Evolutionary conservation across 805 yeast genomes (phyloP), one percentile per base, ranked within the genome.

Genomic region (Kregervanrija pseudodelftensis): DNA sequence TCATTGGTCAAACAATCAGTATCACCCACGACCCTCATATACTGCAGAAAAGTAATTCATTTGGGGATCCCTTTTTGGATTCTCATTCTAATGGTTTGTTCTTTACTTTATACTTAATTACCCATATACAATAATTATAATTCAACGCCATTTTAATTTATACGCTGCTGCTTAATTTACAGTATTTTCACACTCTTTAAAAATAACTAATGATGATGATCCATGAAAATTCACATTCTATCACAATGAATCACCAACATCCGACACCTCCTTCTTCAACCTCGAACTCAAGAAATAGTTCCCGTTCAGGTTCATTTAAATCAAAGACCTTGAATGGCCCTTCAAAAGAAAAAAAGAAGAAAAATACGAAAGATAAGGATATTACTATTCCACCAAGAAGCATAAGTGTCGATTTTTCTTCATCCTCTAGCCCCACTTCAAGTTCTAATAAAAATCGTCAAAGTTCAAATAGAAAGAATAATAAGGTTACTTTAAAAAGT

Each of bases 311-410:
- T 28, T 34, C 34, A 28, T 30, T 11, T 14, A 42, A 9, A 13
- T 11, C 13, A 17, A 34, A 11, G 22, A 15, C n/a, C 9, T 31
- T 13, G 30, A 40, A 76, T 79, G 59, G 65, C 74, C 41, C 65
- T 82, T 9, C 9, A 2, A 14, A 15, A 14, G 42, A 36, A 33
- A 67, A 79, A 35, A 77, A 79, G 45, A 54, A 51, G 36, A 61
- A 59, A 46, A 58, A 9, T 4, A 15, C 34, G 11, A 56, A 30
- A 44, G 44, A 17, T 49, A 22, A 22, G 7, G 28, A 46, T 11
- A 51, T 58, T 30, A 49, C 49, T 40, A 58, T 54, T 17, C 66
- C 66, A 8, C 64, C 64, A 12, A 55, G 63, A 50, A 55, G 55
- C 49, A 60, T 49, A 68, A 43, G 46, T 5, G 53, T 45, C 9